Percentiles rank a stretch among this genome's conserved stretches.
Evolutionary conservation across 306 rosid species (phyloP).

Genomic region (Erythrophleum fordii): DNA sequence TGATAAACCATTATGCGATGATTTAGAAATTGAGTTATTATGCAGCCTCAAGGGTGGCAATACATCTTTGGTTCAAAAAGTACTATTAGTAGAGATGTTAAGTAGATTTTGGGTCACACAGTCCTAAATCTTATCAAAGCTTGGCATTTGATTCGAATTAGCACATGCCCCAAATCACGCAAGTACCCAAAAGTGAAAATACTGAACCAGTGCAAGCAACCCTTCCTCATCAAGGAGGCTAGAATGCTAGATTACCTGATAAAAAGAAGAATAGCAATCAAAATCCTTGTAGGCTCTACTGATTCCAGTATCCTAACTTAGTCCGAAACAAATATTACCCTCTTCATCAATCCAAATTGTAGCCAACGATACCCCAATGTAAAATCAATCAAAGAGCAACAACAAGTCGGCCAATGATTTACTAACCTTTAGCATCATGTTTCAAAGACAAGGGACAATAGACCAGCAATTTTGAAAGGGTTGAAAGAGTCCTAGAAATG

Average conservation of each 20-base stretch:
- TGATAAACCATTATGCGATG: too few relatives aligned
- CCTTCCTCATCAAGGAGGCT: not conserved
- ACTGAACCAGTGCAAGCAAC: not conserved
- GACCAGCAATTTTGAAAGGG: not conserved
- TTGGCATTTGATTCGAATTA: too few relatives aligned
- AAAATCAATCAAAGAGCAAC: not conserved
- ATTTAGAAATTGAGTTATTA: too few relatives aligned
- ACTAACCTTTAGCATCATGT: not conserved
- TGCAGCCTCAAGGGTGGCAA: too few relatives aligned
- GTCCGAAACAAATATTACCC: not conserved
- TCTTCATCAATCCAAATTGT: not conserved
- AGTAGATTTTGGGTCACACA: too few relatives aligned
- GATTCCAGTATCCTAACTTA: not conserved
- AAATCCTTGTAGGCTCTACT: not conserved
- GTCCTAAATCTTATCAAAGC: too few relatives aligned
- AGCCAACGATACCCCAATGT: not conserved
- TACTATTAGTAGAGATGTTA: too few relatives aligned
- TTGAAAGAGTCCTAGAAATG: not conserved
- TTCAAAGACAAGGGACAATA: not conserved
- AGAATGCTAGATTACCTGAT: not conserved
- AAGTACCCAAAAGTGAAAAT: not conserved
- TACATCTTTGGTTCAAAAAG: too few relatives aligned
- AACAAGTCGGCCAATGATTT: not conserved
- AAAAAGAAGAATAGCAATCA: not conserved
- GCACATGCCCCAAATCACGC: too few relatives aligned